Evolutionary conservation across 2,329 filamentous ascomycete species (phyloP), one percentile per base, ranked within the genome.

Genomic region (Metarhizium brunneum): DNA sequence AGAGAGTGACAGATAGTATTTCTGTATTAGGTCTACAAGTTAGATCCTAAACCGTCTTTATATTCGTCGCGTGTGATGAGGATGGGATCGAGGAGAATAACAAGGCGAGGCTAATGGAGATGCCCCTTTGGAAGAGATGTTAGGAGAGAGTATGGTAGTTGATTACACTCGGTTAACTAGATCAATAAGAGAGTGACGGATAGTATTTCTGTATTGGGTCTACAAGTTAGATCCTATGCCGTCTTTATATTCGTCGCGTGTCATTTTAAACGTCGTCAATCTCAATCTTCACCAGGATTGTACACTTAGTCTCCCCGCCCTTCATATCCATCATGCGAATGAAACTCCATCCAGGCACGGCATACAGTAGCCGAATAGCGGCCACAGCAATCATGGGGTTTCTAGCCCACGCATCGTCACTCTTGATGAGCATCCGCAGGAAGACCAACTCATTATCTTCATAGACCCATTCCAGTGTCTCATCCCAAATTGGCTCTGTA

Each of bases 401-500:
- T 48, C 71, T 71, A 0, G 81, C 71, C 66, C 82, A 87, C 58
- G 76, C 77, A 57, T 85, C 82, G 57, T 87, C 84, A 60, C 79
- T 84, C 73, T 88, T 88, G 69, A 88, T 76, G 47, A 87, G 70
- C 57, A 88, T 74, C 0, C 85, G 74, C 60, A 88, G 60, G 61
- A 88, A 88, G 0, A 79, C 77, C 50, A 88, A 64, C 65, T 87
- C 84, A 60, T 82, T 85, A 55, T 86, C 84, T 6, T 85, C 80
- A 61, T 81, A 87, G 58, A 84, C 81, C 85, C 85, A 88, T 63
- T 85, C 82, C 8, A 88, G 70, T 14, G 71, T 73, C 66, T 87
- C 83, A 60, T 87, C 77, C 84, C 83, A 88, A 7, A 88, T 52
- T 0, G 85, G 84, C 58, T 87, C 83, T 0, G 76, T 84, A 0